Evolutionary conservation across 441 rosid species (phyloP).

Genomic region (Croton laevigatus): DNA sequence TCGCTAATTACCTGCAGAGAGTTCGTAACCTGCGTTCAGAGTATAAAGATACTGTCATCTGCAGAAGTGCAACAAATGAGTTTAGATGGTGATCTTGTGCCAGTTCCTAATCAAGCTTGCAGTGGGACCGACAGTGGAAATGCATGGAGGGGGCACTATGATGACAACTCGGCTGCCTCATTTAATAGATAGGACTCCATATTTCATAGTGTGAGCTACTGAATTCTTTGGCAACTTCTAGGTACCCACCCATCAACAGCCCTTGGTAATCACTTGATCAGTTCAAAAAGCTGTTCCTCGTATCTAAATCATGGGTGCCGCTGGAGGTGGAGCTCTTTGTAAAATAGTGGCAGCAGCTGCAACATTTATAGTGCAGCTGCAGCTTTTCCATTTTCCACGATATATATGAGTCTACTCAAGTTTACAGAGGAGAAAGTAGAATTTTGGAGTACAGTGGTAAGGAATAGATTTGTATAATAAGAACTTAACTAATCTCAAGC

Average conservation of each 20-base stretch:
- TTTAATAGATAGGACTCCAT: constrained; percentile 56
- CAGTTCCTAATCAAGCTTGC: constrained; percentile 70
- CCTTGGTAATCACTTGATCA: background rate
- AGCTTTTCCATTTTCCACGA: background rate
- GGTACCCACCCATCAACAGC: no score
- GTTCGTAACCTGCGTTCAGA: constrained; percentile 84
- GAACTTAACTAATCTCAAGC: constrained; percentile 13
- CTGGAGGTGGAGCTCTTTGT: constrained; percentile 10
- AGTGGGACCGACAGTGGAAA: constrained; percentile 85
- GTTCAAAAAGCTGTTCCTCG: background rate
- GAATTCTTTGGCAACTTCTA: background rate
- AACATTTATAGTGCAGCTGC: background rate
- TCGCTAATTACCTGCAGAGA: constrained; percentile 52
- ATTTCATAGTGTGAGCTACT: background rate
- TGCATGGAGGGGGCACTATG: constrained; percentile 83
- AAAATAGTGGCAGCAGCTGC: background rate
- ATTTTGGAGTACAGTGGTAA: background rate
- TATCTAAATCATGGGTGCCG: no score
- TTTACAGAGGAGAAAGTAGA: constrained; percentile 6
- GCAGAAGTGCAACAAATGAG: constrained; percentile 97
- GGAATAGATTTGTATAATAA: constrained; percentile 15
- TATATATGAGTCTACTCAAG: background rate
- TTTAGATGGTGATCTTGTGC: constrained; percentile 82
- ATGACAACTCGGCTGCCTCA: constrained; percentile 81
- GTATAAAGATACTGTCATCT: constrained; percentile 90